These are phyloP conservation scores for Codiaeum variegatum DNA, from an alignment of 441 rosid species.

Conservation along the genomic window DNA sequence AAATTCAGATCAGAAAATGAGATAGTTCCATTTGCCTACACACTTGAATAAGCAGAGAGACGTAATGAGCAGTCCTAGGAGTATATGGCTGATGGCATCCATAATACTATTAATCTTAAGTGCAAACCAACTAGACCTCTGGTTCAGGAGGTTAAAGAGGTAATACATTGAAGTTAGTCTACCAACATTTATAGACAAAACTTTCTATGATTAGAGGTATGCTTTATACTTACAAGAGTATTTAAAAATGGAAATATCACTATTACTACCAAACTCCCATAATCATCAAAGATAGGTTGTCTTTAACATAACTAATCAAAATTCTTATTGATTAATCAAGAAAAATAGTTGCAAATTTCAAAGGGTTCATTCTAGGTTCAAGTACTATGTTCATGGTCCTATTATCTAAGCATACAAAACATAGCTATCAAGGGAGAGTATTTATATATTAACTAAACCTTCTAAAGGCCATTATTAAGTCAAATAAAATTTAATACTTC, in stretches of 20 bases:
- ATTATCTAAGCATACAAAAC: background rate
- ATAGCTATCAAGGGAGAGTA: background rate
- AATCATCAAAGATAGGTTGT: background rate
- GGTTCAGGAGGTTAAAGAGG: background rate
- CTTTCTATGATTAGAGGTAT: background rate
- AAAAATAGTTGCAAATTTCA: background rate
- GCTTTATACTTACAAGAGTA: background rate
- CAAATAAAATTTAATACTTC: background rate
- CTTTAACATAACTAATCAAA: background rate
- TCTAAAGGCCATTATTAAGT: background rate
- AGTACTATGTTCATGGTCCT: background rate
- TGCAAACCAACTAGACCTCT: background rate
- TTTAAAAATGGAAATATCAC: background rate
- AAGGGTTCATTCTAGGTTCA: background rate
- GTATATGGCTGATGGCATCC: background rate
- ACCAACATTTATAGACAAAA: background rate
- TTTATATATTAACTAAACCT: background rate
- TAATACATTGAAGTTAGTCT: background rate
- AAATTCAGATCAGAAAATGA: conserved; percentile 29
- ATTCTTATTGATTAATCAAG: background rate
- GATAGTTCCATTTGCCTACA: conserved; percentile 35
- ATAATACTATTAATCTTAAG: background rate
- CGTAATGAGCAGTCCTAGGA: conserved; percentile 28
- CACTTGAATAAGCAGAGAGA: conserved; percentile 40
- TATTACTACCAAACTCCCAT: background rate